Percentiles rank a stretch among this genome's conserved stretches.
phyloP scores from a whole-genome alignment of 306 rosid species.

The Prunus kanzakura region DNA sequence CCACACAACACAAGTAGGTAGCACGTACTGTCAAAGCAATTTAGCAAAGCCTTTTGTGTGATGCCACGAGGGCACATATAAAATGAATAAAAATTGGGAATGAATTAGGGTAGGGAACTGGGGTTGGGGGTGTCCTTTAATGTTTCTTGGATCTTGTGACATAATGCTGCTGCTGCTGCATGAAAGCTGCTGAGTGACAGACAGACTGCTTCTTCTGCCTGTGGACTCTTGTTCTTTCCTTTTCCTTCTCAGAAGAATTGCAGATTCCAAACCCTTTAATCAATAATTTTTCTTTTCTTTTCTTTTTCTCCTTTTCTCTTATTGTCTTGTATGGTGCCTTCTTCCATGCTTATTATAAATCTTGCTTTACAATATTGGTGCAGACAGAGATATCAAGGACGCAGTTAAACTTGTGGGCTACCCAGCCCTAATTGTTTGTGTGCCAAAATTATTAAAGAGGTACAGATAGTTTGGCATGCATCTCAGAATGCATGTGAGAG shows the following conservation, averaged over 20 bases:
- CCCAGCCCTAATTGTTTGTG: not conserved
- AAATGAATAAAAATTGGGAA: not conserved
- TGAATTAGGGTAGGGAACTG: not conserved
- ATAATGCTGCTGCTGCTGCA: slow-evolving; percentile 17
- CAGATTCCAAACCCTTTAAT: slow-evolving; percentile 30
- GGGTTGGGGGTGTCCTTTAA: not conserved
- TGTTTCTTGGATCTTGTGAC: slow-evolving; percentile 41
- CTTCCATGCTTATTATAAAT: not conserved
- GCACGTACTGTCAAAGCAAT: not conserved
- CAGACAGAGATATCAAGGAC: not conserved
- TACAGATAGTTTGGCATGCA: not conserved
- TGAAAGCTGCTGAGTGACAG: slow-evolving; percentile 20
- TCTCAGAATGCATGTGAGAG: not conserved
- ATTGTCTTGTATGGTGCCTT: not conserved
- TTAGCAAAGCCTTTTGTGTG: not conserved
- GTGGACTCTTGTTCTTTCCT: slow-evolving; percentile 33
- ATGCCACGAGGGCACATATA: not conserved
- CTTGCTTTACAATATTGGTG: not conserved
- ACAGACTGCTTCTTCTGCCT: not conserved
- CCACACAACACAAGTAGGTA: not conserved
- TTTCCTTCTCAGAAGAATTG: slow-evolving; percentile 48
- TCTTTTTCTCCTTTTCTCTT: slow-evolving; percentile 20
- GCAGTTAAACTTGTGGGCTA: not conserved
- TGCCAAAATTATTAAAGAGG: not conserved
- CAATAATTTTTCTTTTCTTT: not conserved